phyloP scores from a whole-genome alignment of 2,329 filamentous ascomycete genomes.

The Colletotrichum truncatum region DNA sequence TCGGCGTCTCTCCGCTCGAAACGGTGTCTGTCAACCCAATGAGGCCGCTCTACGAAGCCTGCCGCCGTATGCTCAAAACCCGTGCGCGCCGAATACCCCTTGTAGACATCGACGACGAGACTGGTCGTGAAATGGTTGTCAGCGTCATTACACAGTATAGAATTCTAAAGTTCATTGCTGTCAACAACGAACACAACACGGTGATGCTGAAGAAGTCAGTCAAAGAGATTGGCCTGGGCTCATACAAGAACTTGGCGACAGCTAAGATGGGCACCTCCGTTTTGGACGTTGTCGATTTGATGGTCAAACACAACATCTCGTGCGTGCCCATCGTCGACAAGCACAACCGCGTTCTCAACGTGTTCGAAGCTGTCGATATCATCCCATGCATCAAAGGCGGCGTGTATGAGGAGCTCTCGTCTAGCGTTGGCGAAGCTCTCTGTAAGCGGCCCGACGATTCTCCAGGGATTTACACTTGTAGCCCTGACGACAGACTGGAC shows the following conservation, averaged over 20 bases:
- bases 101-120: slow-evolving; percentile 94
- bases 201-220: slow-evolving; percentile 89
- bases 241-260: slow-evolving; percentile 82
- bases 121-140: slow-evolving; percentile 88
- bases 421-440: slow-evolving; percentile 88
- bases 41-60: slow-evolving; percentile 92
- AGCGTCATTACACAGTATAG: slow-evolving; percentile 98
- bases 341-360: slow-evolving; percentile 83
- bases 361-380: slow-evolving; percentile 97
- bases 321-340: slow-evolving; percentile 92
- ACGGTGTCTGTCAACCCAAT: slow-evolving; percentile 96
- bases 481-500: slow-evolving; percentile 88
- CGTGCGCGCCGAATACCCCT: slow-evolving; percentile 93
- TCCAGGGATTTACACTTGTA: slow-evolving; percentile 96
- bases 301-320: slow-evolving; percentile 93
- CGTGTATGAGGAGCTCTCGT: slow-evolving; percentile 87
- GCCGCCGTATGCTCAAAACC: slow-evolving; percentile 91
- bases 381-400: slow-evolving; percentile 95
- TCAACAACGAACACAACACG: slow-evolving; percentile 88
- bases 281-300: slow-evolving; percentile 91
- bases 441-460: slow-evolving; percentile 90
- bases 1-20: slow-evolving; percentile 90
- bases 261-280: slow-evolving; percentile 90
- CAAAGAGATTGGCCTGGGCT: slow-evolving; percentile 84
- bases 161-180: slow-evolving; percentile 97